phyloP scores from a whole-genome alignment of 2,329 filamentous ascomycete genomes.

The Fulvia fulva region DNA sequence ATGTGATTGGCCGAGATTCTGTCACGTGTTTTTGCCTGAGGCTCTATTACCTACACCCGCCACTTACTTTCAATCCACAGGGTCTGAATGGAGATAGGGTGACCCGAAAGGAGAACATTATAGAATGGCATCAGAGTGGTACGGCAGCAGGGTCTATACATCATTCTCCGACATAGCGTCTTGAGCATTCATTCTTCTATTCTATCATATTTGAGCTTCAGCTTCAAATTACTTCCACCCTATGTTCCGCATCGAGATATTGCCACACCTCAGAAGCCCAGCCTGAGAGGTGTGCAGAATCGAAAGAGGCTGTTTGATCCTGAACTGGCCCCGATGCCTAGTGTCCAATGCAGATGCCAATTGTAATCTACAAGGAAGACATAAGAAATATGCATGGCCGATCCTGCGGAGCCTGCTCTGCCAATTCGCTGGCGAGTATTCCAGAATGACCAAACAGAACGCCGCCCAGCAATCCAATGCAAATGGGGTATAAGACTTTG shows the following conservation, averaged over 20 bases:
- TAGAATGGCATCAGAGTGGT: not conserved
- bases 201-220: not conserved
- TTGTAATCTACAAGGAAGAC: constrained; percentile 9
- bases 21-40: no score
- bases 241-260: not conserved
- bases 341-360: not conserved
- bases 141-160: not conserved
- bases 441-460: not conserved
- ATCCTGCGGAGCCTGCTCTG: not conserved
- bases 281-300: constrained; percentile 8
- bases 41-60: no score
- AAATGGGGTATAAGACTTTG: not conserved
- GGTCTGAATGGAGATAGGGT: no score
- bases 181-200: not conserved
- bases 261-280: constrained; percentile 6
- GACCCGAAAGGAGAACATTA: not conserved
- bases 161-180: not conserved
- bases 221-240: not conserved
- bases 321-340: not conserved
- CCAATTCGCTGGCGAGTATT: not conserved
- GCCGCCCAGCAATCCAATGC: not conserved
- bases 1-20: no score
- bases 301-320: not conserved
- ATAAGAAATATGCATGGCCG: not conserved
- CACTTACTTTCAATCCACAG: no score